A percentile compares a stretch with the other conserved stretches of the same genome.
These are phyloP conservation scores for Staphylotrichum longicolle DNA, from an alignment of 495 filamentous ascomycete species.

Conservation along the genomic window DNA sequence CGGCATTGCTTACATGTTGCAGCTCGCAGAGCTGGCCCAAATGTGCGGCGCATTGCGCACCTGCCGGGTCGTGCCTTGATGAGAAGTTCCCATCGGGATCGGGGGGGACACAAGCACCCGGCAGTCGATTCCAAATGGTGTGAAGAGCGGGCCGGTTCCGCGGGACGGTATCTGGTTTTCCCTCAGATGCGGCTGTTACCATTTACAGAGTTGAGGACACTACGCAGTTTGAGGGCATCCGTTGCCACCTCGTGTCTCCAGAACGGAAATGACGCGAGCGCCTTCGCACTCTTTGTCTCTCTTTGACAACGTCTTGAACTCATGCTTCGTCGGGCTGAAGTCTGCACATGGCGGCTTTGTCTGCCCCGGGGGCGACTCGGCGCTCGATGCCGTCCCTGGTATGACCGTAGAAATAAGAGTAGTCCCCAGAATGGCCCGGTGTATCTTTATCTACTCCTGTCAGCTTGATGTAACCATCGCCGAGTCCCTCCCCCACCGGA, in stretches of 20 bases:
- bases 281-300: slow-evolving; percentile 3
- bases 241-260: not conserved
- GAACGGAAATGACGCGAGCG: slow-evolving; percentile 6
- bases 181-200: not conserved
- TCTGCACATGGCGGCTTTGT: slow-evolving; percentile 10
- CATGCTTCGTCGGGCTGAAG: not conserved
- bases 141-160: not conserved
- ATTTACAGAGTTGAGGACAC: not conserved
- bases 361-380: not conserved
- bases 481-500: not conserved
- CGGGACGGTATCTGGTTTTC: no score
- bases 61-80: not conserved
- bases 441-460: not conserved
- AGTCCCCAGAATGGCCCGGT: not conserved
- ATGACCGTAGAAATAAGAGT: slow-evolving; percentile 5
- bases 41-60: not conserved
- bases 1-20: not conserved
- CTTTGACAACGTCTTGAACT: slow-evolving; percentile 5
- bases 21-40: not conserved
- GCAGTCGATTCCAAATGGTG: not conserved
- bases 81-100: not conserved
- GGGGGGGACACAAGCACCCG: slow-evolving; percentile 1
- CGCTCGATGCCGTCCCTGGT: not conserved
- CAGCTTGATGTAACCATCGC: slow-evolving; percentile 7
- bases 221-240: not conserved